Evolutionary conservation across 2,329 filamentous ascomycete species (phyloP).

Genomic region (Myriosclerotinia duriaeana): DNA sequence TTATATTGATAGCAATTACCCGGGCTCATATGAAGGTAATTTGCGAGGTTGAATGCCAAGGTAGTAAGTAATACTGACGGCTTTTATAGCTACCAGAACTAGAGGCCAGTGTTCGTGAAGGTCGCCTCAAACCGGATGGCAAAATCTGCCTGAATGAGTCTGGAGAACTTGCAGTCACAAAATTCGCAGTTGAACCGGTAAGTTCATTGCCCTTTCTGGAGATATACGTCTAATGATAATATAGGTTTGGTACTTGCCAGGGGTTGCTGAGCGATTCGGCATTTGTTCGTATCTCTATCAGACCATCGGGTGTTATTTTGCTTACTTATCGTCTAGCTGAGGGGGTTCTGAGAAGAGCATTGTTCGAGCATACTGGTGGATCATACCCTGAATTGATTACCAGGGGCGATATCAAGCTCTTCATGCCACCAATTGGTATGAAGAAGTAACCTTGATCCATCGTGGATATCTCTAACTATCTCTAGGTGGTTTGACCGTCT

Average conservation of each 20-base stretch:
- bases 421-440: conserved; percentile 89
- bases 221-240: not conserved
- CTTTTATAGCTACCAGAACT: conserved; percentile 74
- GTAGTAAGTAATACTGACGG: conserved; percentile 23
- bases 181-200: conserved; percentile 95
- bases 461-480: conserved; percentile 22
- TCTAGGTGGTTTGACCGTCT: conserved; percentile 75
- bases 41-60: not conserved
- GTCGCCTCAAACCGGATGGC: conserved; percentile 74
- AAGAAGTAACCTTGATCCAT: conserved; percentile 64
- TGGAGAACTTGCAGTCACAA: conserved; percentile 90
- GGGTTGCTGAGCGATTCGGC: conserved; percentile 88
- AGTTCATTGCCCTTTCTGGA: conserved; percentile 68
- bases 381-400: conserved; percentile 97
- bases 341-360: conserved; percentile 75
- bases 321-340: conserved; percentile 82
- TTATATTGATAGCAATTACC: conserved; percentile 37
- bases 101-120: conserved; percentile 78
- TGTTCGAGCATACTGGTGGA: conserved; percentile 95
- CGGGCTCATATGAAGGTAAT: conserved; percentile 42
- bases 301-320: conserved; percentile 40
- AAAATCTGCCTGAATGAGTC: conserved; percentile 82
- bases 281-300: conserved; percentile 49
- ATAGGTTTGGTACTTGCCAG: conserved; percentile 76
- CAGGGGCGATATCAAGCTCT: conserved; percentile 89